Evolutionary conservation across 129 eudicot species (phyloP).

Genomic region (Silybum marianum): DNA sequence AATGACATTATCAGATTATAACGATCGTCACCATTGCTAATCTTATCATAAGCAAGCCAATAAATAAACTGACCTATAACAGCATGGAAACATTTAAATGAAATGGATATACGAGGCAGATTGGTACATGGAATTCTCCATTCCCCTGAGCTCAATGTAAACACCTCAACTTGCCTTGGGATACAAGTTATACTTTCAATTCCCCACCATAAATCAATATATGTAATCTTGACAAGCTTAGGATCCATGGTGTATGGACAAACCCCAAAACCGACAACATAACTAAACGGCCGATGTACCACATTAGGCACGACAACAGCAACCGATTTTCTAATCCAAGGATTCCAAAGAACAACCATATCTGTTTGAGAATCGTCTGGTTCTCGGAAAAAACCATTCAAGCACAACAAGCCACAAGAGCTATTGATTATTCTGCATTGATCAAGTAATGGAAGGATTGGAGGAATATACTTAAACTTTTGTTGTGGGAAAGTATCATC

Average conservation of each 20-base stretch:
- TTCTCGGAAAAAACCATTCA: too few relatives aligned
- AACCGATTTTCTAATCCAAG: constrained; percentile 14
- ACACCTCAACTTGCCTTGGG: too few relatives aligned
- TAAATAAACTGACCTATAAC: constrained; percentile 11
- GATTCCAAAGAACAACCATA: constrained; percentile 40
- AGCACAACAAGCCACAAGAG: too few relatives aligned
- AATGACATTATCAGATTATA: too few relatives aligned
- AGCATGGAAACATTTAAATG: constrained; percentile 24
- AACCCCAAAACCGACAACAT: constrained; percentile 46
- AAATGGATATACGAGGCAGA: too few relatives aligned
- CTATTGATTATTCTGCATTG: too few relatives aligned
- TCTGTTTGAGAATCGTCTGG: background rate
- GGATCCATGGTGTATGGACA: constrained; percentile 18
- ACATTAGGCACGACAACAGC: constrained; percentile 9
- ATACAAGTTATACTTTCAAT: background rate
- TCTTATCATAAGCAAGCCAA: too few relatives aligned
- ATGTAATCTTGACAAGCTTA: constrained; percentile 27
- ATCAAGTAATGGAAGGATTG: constrained; percentile 14
- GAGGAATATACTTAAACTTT: background rate
- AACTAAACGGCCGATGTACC: background rate
- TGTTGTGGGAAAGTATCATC: constrained; percentile 6
- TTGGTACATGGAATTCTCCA: too few relatives aligned
- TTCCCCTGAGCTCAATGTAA: too few relatives aligned
- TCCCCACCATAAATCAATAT: background rate
- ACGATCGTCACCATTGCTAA: too few relatives aligned